Base-by-base conservation (phyloP, 805 yeast genomes). In the Kodamaea fukazawae region DNA sequence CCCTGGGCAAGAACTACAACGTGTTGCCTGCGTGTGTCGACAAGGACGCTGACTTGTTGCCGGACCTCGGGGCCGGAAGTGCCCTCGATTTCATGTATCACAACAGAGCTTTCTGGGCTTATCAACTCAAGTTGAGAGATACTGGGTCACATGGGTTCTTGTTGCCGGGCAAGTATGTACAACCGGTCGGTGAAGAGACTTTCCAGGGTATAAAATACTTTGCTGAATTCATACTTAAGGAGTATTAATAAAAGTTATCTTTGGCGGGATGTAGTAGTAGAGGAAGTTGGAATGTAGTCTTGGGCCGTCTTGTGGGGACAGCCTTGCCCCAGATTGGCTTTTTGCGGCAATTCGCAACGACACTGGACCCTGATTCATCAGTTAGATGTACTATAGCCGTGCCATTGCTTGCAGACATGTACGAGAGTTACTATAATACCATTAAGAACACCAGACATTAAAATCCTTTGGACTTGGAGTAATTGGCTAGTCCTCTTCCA, bases 31-130 rank as follows among this genome's bases (percentile, higher is more conserved):
- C 96, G 1, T 87, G 96, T 57, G 68, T 81, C 42, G 95, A 86
- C 54, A 77, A 81, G 48, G 90, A 86, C 37, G 74, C 83, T 2
- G 93, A 86, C 57, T 57, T 85, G 43, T 55, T 78, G 9, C 90
- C 93, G 2, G 84, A 82, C 13, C 63, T 82, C 58, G 93, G 93
- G 2, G 73, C 89, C 4, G 96, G 96, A 2, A 76, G 87, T 2
- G 83, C 86, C 1, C 67, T 87, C 50, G 96, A 87, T 53, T 87
- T 73, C 56, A 83, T 86, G 91, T 87, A 86, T 54, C 88, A 85
- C 60, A 77, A 81, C 53, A 75, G 81, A 43, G 93, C 93, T 0
- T 77, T 71, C 51, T 86, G 90, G 89, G 95, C 95, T 1, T 83
- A 81, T 61, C 95, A 86, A 53, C 64, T 88, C 42, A 86, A 87